A percentile compares a stretch with the other conserved stretches of the same genome.
These are phyloP conservation scores for Austroboletus olivaceoglutinosus DNA, from an alignment of 1,284 basidiomycete genomes.

Conservation along the genomic window DNA sequence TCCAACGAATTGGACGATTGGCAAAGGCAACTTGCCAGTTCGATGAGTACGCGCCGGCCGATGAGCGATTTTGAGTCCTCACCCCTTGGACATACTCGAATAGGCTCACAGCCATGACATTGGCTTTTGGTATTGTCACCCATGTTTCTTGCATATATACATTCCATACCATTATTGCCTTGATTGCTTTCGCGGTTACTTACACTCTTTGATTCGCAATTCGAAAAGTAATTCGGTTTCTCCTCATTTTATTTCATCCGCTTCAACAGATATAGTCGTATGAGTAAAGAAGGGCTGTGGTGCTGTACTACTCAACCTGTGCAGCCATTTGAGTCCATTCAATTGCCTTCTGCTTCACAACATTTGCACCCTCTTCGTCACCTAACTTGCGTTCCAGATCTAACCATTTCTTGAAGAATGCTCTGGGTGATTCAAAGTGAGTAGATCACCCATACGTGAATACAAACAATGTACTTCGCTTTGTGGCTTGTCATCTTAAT, in stretches of 20 bases:
- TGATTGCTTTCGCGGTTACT: constrained; percentile 36
- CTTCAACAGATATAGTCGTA: constrained; percentile 35
- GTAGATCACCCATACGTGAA: neutral
- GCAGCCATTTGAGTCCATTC: constrained; percentile 76
- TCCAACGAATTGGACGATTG: constrained; percentile 79
- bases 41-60: constrained; percentile 68
- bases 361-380: constrained; percentile 77
- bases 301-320: constrained; percentile 32
- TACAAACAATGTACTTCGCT: constrained; percentile 65
- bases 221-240: constrained; percentile 33
- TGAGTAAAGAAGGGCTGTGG: constrained; percentile 24
- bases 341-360: constrained; percentile 84
- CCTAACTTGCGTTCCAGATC: constrained; percentile 85
- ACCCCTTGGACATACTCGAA: constrained; percentile 51
- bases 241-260: constrained; percentile 10
- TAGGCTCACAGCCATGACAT: constrained; percentile 64
- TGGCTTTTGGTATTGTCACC: constrained; percentile 29
- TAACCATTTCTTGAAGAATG: constrained; percentile 98
- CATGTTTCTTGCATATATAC: constrained; percentile 44
- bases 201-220: constrained; percentile 55
- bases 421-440: constrained; percentile 42
- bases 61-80: constrained; percentile 67
- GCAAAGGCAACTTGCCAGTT: constrained; percentile 76
- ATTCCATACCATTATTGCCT: constrained; percentile 49
- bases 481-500: constrained; percentile 93